Evolutionary conservation across 306 rosid genomes (phyloP), one percentile per base, ranked within the genome.

Genomic region (Cicer pinnatifidum): DNA sequence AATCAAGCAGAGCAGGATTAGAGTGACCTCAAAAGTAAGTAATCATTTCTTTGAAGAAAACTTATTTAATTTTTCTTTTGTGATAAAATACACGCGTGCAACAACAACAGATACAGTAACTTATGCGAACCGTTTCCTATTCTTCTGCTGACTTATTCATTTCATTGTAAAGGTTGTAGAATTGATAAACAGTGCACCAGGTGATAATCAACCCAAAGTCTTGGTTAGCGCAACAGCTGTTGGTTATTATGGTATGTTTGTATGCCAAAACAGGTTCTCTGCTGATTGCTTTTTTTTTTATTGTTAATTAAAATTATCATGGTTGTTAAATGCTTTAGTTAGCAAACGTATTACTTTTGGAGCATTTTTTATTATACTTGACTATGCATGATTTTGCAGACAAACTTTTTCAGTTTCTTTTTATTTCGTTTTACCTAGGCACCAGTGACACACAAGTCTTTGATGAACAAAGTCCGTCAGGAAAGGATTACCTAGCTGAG

Each of bases 211-310:
- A 47, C 97, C 97, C 6, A 80, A 78, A 64, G 97, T 94, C 75
- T 85, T 94, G 71, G 92, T 94, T 68, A 94, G 97, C 47, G 97
- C 97, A 47, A 94, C 98, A 0, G 98, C 98, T 37, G 92, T 94
- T 39, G 98, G 98, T 77, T 94, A 94, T 83, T 94, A 94, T 46
- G 98, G 98, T 91, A 71, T 45, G 94, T 82, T 78, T 48, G 15
- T 68, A 65, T 15, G 47, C 59, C 65, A 58, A 79, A 85, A 67
- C 17, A 44, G 46, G 40, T 57, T 81, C 17, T 71, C 38, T 71
- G 17, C 8, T 57, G 19, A 3, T n/a, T 62, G 50, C 20, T 75
- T 4, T 3, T 69, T 19, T 54, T 11, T 62, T 16, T 28, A 13
- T 64, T 73, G 43, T 62, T 52, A 39, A 2, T 45, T 23, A 58